Conservation (phyloP, 2,329 filamentous ascomycete species). For the Sclerotinia glacialis region DNA sequence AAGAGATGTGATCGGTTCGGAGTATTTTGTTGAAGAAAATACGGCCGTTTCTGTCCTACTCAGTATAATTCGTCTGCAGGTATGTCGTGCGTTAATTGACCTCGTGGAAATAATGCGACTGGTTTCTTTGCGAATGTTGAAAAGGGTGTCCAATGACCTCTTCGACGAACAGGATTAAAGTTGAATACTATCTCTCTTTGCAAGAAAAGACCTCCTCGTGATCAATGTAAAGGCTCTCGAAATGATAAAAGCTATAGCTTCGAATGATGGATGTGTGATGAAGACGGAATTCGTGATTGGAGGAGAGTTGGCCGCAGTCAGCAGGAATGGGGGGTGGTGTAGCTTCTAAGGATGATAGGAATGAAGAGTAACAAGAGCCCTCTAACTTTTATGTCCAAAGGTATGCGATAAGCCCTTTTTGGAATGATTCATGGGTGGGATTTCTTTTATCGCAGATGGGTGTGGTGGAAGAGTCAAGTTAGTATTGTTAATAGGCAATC, state of each 20-base stretch:
- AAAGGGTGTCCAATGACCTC: slow-evolving; percentile 40
- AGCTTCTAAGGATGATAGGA: slow-evolving; percentile 7
- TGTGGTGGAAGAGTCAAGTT: slow-evolving; percentile 13
- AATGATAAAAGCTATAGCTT: slow-evolving; percentile 22
- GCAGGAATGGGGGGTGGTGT: slow-evolving; percentile 19
- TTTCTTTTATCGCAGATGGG: slow-evolving; percentile 13
- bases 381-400: neutral
- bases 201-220: slow-evolving; percentile 30
- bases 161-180: slow-evolving; percentile 28
- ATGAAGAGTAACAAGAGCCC: slow-evolving; percentile 6
- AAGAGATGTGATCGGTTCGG: slow-evolving; percentile 24
- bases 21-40: slow-evolving; percentile 21
- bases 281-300: slow-evolving; percentile 26
- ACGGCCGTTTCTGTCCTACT: slow-evolving; percentile 24
- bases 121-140: slow-evolving; percentile 26
- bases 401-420: slow-evolving; percentile 12
- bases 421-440: neutral
- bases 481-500: slow-evolving; percentile 11
- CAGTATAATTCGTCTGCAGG: slow-evolving; percentile 30
- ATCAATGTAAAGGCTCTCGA: slow-evolving; percentile 26
- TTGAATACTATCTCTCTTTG: slow-evolving; percentile 10
- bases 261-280: slow-evolving; percentile 26
- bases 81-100: slow-evolving; percentile 39
- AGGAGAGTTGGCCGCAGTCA: slow-evolving; percentile 20
- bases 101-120: slow-evolving; percentile 34